A percentile compares a stretch with the other conserved stretches of the same genome.
phyloP scores from a whole-genome alignment of 1,139 yeast genomes.

The Yamadazyma atmosphaerica region DNA sequence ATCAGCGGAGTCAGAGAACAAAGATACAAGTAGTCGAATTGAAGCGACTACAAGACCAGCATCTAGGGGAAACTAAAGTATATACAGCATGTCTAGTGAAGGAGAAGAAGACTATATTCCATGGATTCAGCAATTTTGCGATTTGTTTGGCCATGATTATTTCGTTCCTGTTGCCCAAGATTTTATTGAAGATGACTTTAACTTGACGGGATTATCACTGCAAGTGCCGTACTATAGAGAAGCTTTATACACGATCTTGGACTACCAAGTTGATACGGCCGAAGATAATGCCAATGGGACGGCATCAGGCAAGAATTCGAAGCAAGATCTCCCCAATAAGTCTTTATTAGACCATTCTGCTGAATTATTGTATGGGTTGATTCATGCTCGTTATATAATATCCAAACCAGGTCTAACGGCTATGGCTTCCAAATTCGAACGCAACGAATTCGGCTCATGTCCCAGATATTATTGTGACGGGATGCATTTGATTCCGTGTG shows the following conservation, averaged over 20 bases:
- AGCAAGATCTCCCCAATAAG: slow-evolving; percentile 59
- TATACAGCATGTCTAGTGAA: slow-evolving; percentile 45
- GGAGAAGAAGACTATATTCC: slow-evolving; percentile 67
- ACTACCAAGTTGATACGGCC: slow-evolving; percentile 79
- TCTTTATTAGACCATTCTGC: slow-evolving; percentile 87
- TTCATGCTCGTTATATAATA: slow-evolving; percentile 88
- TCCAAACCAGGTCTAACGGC: slow-evolving; percentile 88
- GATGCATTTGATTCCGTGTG: slow-evolving; percentile 91
- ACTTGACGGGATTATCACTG: slow-evolving; percentile 82
- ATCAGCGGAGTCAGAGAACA: too few species aligned
- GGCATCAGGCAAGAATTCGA: slow-evolving; percentile 9
- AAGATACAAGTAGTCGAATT: background rate
- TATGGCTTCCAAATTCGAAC: slow-evolving; percentile 95
- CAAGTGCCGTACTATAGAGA: slow-evolving; percentile 90
- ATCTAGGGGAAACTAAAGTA: too few species aligned
- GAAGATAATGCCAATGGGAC: slow-evolving; percentile 31
- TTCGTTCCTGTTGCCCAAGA: slow-evolving; percentile 92
- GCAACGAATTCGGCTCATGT: slow-evolving; percentile 87
- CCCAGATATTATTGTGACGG: slow-evolving; percentile 90
- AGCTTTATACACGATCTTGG: slow-evolving; percentile 84
- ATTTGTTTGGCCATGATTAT: slow-evolving; percentile 86
- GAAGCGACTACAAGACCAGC: too few species aligned
- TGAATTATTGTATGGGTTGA: slow-evolving; percentile 85
- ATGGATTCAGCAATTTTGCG: slow-evolving; percentile 90
- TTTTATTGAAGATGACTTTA: slow-evolving; percentile 94